Base-by-base conservation (phyloP, 1,284 basidiomycete genomes). In the Tylopilus orsonianus region DNA sequence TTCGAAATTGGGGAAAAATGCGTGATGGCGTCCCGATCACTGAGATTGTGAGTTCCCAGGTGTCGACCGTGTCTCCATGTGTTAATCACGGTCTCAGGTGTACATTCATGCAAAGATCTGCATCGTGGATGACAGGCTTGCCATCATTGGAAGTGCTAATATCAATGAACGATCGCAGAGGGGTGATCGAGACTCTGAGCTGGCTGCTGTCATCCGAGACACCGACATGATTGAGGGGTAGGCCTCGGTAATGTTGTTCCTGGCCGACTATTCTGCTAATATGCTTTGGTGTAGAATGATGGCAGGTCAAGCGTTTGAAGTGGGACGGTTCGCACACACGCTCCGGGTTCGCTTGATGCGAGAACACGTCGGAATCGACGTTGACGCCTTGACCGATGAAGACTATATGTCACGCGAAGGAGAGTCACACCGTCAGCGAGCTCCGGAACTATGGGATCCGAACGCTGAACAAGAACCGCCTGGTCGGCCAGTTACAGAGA, bases 91-190 rank as follows among this genome's bases (percentile, higher is more conserved):
- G 35, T 32, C 52, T n/a, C 42, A 88, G 82, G 86, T 95, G 14
- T 95, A 96, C 66, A 92, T 95, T 53, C 93, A 95, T 65, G 90
- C 40, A 32, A 57, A 82, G 69, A 66, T 86, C 23, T 95, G 96
- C 75, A 87, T 99, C 46, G 93, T 98, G 9, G 97, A 99, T 66
- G 96, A 99, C 64, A 86, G 94, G 27, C 76, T 97, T 36, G 95
- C 87, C n/a, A 93, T 99, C 56, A 97, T 97, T 58, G 96, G 96
- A n/a, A 97, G 94, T 49, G 96, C 96, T 16, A 99, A 99, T 67
- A 96, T 99, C 75, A 99, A 99, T 65, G 96, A 99, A 69, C 84
- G 96, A 27, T 96, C 92, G 26, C 92, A 94, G 67, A 80, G 93
- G 19, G 96, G 96, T 32, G 96, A 99, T 68, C 86, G 97, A 36